These are phyloP conservation scores for Apiotrichum akiyoshidainum DNA, from an alignment of 1,284 basidiomycete species.

Conservation along the genomic window DNA sequence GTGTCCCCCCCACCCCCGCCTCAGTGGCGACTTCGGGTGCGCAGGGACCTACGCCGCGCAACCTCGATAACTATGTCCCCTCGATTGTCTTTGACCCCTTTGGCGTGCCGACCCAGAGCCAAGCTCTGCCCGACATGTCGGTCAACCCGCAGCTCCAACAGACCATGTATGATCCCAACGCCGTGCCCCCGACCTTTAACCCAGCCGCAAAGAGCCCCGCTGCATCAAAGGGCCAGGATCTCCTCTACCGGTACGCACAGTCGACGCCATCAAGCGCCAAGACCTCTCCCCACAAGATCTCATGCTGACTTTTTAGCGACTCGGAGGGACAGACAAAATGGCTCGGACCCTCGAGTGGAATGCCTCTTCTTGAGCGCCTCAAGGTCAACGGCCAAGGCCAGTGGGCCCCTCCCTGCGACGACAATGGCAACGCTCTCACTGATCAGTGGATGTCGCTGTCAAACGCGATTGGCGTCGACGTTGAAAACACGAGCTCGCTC, in stretches of 20 bases:
- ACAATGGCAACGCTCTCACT: constrained; percentile 16
- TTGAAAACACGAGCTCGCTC: constrained; percentile 15
- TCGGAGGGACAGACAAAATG: constrained; percentile 35
- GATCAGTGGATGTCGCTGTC: constrained; percentile 40
- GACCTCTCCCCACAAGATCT: not conserved
- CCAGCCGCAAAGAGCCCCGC: constrained; percentile 6
- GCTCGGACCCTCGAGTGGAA: constrained; percentile 38
- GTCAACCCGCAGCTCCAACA: constrained; percentile 17
- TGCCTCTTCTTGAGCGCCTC: constrained; percentile 35
- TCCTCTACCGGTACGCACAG: constrained; percentile 27
- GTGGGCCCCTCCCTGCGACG: constrained; percentile 17
- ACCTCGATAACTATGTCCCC: constrained; percentile 16
- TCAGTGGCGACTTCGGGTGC: not conserved
- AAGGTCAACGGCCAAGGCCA: constrained; percentile 21
- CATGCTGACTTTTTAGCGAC: constrained; percentile 17
- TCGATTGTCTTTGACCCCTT: constrained; percentile 18
- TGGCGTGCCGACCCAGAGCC: constrained; percentile 13
- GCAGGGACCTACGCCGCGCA: not conserved
- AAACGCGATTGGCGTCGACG: constrained; percentile 31
- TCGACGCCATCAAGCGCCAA: not conserved
- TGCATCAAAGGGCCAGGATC: constrained; percentile 19
- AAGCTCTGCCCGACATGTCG: constrained; percentile 11
- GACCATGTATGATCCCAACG: constrained; percentile 16
- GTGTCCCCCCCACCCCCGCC: constrained; percentile 1
- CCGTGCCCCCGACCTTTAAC: constrained; percentile 4